Base-by-base conservation (phyloP, 2,329 filamentous ascomycete genomes). In the Ascochyta lentis region DNA sequence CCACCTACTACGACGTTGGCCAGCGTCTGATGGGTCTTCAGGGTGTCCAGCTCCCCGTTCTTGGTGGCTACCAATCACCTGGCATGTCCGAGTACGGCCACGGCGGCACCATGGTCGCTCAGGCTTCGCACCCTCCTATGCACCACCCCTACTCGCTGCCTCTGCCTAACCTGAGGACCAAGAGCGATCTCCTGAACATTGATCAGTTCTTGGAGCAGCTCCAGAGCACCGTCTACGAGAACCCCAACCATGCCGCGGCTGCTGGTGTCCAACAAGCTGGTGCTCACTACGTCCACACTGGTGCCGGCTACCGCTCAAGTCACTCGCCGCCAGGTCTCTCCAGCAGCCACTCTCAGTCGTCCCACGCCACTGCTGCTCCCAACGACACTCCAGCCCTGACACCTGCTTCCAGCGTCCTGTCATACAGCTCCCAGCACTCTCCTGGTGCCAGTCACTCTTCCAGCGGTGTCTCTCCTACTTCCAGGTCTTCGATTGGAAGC, bases 121-220 rank as follows among this genome's bases (percentile, higher is more conserved):
- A 69, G 77, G 83, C 63, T 76, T 79, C 59, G 77, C 82, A 68
- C 81, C 84, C 87, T 34, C 84, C 89, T 37, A 87, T 91, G 74
- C 91, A 93, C 49, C 91, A 93, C 54, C 82, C 84, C 70, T 96
- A 97, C 79, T 91, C 92, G 60, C 83, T 97, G 56, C 91, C 95
- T 49, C 87, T 92, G 9, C 92, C 96, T 81, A 96, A 92, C 68
- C 84, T 96, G 52, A 88, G 94, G 71, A 97, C 93, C 44, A 96
- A 98, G 84, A 92, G 87, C 74, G 95, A 99, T 74, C 83, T 99
- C 39, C 81, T 96, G 74, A 92, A 96, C 74, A 93, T 98, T 70
- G 95, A 98, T 75, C 90, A 92, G 71, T 91, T 98, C 75, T 85
- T 99, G 51, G 92, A 96, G 78, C 92, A 97, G 78, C 94, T 98